Percentiles rank a stretch among this genome's conserved stretches.
Evolutionary conservation across 805 yeast genomes (phyloP).

Genomic region (Jamesozyma hellenica): DNA sequence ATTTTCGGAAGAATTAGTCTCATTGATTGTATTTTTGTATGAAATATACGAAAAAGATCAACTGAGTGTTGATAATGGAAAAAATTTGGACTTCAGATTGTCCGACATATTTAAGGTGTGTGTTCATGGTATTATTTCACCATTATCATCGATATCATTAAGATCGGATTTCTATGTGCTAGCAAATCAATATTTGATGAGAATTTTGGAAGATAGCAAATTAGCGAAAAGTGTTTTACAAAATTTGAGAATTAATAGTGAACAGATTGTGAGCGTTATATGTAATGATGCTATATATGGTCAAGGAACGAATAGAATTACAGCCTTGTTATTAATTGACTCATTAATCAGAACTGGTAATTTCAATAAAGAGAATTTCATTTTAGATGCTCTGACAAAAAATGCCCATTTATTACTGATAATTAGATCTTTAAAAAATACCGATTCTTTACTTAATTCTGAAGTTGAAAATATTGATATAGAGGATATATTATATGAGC

Average conservation of each 20-base stretch:
- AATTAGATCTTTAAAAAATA: constrained; percentile 55
- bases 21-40: constrained; percentile 61
- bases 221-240: constrained; percentile 40
- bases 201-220: constrained; percentile 35
- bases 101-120: constrained; percentile 66
- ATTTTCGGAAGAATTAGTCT: constrained; percentile 68
- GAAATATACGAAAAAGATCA: constrained; percentile 48
- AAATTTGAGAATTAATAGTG: constrained; percentile 49
- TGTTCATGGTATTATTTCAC: constrained; percentile 59
- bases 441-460: constrained; percentile 50
- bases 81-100: constrained; percentile 43
- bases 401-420: constrained; percentile 58
- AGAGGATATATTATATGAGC: constrained; percentile 55
- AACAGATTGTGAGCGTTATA: constrained; percentile 51
- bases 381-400: constrained; percentile 50
- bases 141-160: constrained; percentile 54
- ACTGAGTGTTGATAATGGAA: constrained; percentile 24
- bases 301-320: constrained; percentile 65
- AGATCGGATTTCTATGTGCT: constrained; percentile 75
- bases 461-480: constrained; percentile 34
- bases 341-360: constrained; percentile 48
- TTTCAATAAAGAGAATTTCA: constrained; percentile 41
- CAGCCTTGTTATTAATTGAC: constrained; percentile 69
- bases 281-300: constrained; percentile 74
- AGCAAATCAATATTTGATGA: constrained; percentile 53